These are phyloP conservation scores for Neonothopanus nambi DNA, from an alignment of 1,284 basidiomycete species.

Conservation along the genomic window DNA sequence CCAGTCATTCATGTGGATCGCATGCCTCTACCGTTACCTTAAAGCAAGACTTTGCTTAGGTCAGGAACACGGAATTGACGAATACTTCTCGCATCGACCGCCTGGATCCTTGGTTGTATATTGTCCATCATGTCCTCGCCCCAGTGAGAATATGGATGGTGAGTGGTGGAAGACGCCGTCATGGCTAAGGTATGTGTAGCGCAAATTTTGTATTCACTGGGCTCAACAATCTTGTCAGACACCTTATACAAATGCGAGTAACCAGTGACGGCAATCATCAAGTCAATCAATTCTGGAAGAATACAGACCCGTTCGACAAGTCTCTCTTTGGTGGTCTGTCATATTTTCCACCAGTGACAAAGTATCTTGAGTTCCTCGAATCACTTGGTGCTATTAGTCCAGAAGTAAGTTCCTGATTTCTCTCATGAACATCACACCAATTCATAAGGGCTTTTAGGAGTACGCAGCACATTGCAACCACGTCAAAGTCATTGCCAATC, in stretches of 20 bases:
- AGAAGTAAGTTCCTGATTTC: too few relatives aligned
- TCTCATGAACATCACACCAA: too few relatives aligned
- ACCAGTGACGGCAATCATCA: neutral
- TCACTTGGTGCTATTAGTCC: too few relatives aligned
- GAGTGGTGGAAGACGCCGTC: neutral
- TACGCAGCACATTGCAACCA: constrained; percentile 2
- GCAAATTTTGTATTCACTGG: neutral
- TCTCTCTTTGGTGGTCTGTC: neutral
- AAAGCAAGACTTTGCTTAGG: constrained; percentile 22
- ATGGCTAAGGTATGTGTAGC: neutral
- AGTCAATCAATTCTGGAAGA: constrained; percentile 1
- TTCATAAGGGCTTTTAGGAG: too few relatives aligned
- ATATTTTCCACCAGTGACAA: neutral
- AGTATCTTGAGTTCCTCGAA: constrained; percentile 2
- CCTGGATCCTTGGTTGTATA: constrained; percentile 19
- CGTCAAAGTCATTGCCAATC: constrained; percentile 4
- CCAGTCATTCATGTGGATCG: constrained; percentile 24
- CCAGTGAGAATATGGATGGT: constrained; percentile 21
- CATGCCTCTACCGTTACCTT: constrained; percentile 24
- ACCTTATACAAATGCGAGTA: neutral
- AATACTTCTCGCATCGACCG: constrained; percentile 17
- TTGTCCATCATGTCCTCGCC: constrained; percentile 23
- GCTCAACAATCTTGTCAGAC: neutral
- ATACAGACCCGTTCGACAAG: neutral
- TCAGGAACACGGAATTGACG: constrained; percentile 27